A percentile compares a stretch with the other conserved stretches of the same genome.
Conservation (phyloP, 2,329 filamentous ascomycete species). For the Fusarium nanum region DNA sequence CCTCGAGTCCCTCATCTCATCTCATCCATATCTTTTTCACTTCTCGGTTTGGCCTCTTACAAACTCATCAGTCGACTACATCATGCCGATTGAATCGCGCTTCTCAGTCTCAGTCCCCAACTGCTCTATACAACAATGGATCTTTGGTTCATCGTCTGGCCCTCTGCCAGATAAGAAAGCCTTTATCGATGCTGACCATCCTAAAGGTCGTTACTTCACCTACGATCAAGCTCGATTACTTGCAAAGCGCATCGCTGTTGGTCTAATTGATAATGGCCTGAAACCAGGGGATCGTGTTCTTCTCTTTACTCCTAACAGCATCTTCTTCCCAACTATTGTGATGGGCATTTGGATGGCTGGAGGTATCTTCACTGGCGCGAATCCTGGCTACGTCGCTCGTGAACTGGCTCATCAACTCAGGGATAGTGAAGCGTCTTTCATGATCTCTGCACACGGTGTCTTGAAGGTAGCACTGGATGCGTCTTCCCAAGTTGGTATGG, state of each 20-base stretch:
- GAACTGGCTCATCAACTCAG: conserved; percentile 81
- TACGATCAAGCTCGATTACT: conserved; percentile 73
- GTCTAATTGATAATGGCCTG: conserved; percentile 72
- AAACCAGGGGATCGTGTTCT: conserved; percentile 76
- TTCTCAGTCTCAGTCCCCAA: conserved; percentile 58
- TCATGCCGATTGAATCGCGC: conserved; percentile 62
- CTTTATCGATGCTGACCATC: conserved; percentile 73
- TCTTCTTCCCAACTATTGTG: conserved; percentile 78
- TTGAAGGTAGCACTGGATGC: conserved; percentile 75
- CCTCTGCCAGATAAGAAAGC: conserved; percentile 57
- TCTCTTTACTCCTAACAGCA: conserved; percentile 77
- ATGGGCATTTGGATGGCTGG: conserved; percentile 82
- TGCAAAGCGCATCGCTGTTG: conserved; percentile 77
- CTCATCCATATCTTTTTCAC: neutral
- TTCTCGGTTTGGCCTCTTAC: neutral
- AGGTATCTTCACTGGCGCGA: conserved; percentile 81
- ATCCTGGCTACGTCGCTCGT: conserved; percentile 73
- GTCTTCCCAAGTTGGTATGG: conserved; percentile 67
- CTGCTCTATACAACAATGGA: conserved; percentile 66
- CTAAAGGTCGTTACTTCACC: conserved; percentile 75
- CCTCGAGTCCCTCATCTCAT: neutral
- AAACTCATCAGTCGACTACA: conserved; percentile 5
- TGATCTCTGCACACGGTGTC: conserved; percentile 71
- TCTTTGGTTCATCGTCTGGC: conserved; percentile 62
- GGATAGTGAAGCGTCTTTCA: conserved; percentile 74